These are phyloP conservation scores for Tylopilus balloui DNA, from an alignment of 768 basidiomycete species.

Conservation along the genomic window DNA sequence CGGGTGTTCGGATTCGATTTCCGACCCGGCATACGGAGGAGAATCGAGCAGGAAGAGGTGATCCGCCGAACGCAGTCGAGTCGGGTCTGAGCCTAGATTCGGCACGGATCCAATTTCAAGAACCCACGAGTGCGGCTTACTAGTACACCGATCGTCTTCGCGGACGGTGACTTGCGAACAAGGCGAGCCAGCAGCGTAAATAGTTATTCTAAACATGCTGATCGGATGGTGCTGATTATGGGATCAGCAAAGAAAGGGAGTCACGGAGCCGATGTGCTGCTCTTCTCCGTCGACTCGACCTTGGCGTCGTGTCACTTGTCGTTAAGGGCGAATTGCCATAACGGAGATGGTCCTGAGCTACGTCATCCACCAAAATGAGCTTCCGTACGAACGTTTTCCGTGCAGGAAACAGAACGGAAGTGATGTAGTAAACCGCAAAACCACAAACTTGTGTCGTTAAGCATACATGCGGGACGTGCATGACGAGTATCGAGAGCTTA, in stretches of 20 bases:
- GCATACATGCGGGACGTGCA: not conserved
- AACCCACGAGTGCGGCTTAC: not conserved
- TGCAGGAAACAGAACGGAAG: constrained; percentile 26
- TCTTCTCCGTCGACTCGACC: not conserved
- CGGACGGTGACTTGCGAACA: constrained; percentile 9
- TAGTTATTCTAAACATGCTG: not conserved
- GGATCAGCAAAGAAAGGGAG: constrained; percentile 12
- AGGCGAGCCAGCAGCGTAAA: not conserved
- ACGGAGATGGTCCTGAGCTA: not conserved
- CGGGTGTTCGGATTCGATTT: constrained; percentile 7
- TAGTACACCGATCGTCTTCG: constrained; percentile 10
- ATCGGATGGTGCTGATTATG: not conserved
- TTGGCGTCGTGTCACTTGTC: not conserved
- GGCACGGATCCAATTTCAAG: not conserved
- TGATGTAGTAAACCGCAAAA: constrained; percentile 25
- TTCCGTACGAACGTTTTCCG: constrained; percentile 25
- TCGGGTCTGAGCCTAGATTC: constrained; percentile 6
- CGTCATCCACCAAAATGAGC: constrained; percentile 23
- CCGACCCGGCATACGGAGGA: constrained; percentile 4
- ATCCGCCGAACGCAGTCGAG: constrained; percentile 12
- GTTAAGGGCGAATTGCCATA: not conserved
- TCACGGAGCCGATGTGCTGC: constrained; percentile 3
- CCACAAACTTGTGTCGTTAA: constrained; percentile 16
- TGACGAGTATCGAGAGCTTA: constrained; percentile 31
- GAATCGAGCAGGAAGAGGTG: not conserved